These are phyloP conservation scores for Malassezia psittaci DNA, from an alignment of 1,284 basidiomycete genomes.

Conservation along the genomic window DNA sequence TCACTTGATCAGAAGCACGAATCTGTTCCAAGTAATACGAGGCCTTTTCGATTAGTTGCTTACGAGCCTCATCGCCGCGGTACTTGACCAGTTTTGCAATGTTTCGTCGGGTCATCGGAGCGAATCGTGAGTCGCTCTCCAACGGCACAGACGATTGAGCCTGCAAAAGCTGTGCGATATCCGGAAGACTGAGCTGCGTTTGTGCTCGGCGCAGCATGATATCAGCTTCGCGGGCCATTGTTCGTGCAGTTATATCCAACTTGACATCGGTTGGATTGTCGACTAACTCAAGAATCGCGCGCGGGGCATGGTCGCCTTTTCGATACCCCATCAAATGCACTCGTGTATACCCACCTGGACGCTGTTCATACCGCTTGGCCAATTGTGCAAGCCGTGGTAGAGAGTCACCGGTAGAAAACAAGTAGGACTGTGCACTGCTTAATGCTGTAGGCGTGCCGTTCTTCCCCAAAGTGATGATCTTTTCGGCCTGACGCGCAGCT, in stretches of 20 bases:
- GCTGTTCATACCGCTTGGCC: slow-evolving; percentile 66
- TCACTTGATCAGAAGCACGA: slow-evolving; percentile 26
- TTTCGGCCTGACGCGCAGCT: slow-evolving; percentile 79
- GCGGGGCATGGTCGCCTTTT: slow-evolving; percentile 81
- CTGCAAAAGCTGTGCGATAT: slow-evolving; percentile 4
- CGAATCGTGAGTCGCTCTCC: slow-evolving; percentile 32
- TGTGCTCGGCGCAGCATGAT: slow-evolving; percentile 23
- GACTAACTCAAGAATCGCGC: slow-evolving; percentile 83
- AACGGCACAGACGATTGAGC: slow-evolving; percentile 21
- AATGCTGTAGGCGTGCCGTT: slow-evolving; percentile 23
- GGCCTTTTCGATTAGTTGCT: slow-evolving; percentile 26
- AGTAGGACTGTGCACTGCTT: slow-evolving; percentile 31
- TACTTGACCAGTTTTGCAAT: slow-evolving; percentile 35
- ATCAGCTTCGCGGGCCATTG: slow-evolving; percentile 30
- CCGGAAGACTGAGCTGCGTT: slow-evolving; percentile 19
- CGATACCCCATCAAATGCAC: slow-evolving; percentile 81
- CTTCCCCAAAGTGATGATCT: slow-evolving; percentile 55
- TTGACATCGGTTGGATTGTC: slow-evolving; percentile 83
- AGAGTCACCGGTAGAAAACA: slow-evolving; percentile 48
- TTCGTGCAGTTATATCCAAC: slow-evolving; percentile 42
- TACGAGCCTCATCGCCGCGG: slow-evolving; percentile 29
- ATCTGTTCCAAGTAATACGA: slow-evolving; percentile 28
- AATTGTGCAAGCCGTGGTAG: slow-evolving; percentile 72
- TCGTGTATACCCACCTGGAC: slow-evolving; percentile 90
- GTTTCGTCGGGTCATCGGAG: slow-evolving; percentile 31